Evolutionary conservation across 2,329 filamentous ascomycete genomes (phyloP).

Genomic region (Neonectria magnoliae): DNA sequence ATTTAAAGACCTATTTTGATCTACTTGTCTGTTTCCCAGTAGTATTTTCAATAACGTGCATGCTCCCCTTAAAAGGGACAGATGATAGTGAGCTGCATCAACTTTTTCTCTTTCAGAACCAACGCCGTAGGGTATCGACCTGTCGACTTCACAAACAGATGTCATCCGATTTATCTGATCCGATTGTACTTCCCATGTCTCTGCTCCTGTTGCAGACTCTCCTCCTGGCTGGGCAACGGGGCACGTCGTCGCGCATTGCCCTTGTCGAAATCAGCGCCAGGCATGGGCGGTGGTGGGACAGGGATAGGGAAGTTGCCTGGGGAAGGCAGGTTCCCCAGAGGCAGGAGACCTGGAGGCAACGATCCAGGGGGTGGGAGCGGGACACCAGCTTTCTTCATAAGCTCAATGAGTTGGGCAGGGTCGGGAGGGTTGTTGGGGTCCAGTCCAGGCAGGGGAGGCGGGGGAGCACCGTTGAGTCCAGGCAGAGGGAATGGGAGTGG

Average conservation of each 20-base stretch:
- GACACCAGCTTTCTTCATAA: constrained; percentile 73
- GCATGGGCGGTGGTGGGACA: constrained; percentile 52
- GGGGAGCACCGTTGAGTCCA: constrained; percentile 57
- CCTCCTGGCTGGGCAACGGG: constrained; percentile 84
- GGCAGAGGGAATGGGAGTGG: constrained; percentile 66
- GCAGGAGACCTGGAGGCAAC: constrained; percentile 57
- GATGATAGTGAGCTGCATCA: constrained; percentile 1
- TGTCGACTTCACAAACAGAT: constrained; percentile 19
- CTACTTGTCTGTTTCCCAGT: constrained; percentile 1
- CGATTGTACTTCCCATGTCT: constrained; percentile 69
- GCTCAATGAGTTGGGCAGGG: constrained; percentile 68
- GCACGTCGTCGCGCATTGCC: constrained; percentile 62
- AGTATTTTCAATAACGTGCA: constrained; percentile 1
- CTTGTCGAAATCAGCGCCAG: constrained; percentile 45
- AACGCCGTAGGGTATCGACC: constrained; percentile 40
- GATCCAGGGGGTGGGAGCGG: constrained; percentile 65
- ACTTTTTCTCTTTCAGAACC: constrained; percentile 31
- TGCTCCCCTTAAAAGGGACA: constrained; percentile 8
- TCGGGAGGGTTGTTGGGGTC: constrained; percentile 70
- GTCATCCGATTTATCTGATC: constrained; percentile 50
- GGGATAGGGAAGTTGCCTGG: constrained; percentile 48
- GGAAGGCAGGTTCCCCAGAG: constrained; percentile 50
- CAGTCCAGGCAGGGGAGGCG: constrained; percentile 63
- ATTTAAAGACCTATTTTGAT: not conserved
- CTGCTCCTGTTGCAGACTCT: constrained; percentile 83